Conservation (phyloP, 305 asterid genomes). For the Solanum hybrid region DNA sequence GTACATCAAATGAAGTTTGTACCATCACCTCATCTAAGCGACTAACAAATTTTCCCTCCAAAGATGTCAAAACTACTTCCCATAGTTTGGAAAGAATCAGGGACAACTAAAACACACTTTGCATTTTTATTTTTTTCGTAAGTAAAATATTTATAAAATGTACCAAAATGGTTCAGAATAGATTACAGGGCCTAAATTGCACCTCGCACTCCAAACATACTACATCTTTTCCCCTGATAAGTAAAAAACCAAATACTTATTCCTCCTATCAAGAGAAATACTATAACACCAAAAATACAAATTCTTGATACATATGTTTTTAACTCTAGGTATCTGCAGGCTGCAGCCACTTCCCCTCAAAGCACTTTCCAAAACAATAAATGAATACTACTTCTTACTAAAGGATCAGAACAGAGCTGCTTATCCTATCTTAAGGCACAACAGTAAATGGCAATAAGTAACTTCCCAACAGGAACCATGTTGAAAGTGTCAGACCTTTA, state of each 20-base stretch:
- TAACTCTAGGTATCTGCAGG: neutral
- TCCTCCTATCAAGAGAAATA: neutral
- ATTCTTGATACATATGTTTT: neutral
- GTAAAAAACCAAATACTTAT: neutral
- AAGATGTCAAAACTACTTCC: neutral
- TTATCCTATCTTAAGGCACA: neutral
- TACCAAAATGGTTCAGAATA: neutral
- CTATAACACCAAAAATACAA: neutral
- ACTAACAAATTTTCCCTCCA: neutral
- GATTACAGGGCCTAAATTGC: neutral
- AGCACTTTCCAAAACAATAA: neutral
- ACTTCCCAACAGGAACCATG: neutral
- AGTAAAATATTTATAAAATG: neutral
- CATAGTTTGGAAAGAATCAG: neutral
- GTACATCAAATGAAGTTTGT: slow-evolving; percentile 17
- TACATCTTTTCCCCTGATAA: neutral
- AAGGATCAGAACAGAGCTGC: neutral
- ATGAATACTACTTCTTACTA: neutral
- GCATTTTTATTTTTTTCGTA: neutral
- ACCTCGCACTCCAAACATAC: neutral
- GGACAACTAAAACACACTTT: neutral
- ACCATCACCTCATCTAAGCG: neutral
- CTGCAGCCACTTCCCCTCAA: neutral
- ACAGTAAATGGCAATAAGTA: neutral
- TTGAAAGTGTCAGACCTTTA: neutral